Percentiles rank a stretch among this genome's conserved stretches.
These are phyloP conservation scores for Thalassia testudinum DNA, from an alignment of 116 monocot species.

Conservation along the genomic window DNA sequence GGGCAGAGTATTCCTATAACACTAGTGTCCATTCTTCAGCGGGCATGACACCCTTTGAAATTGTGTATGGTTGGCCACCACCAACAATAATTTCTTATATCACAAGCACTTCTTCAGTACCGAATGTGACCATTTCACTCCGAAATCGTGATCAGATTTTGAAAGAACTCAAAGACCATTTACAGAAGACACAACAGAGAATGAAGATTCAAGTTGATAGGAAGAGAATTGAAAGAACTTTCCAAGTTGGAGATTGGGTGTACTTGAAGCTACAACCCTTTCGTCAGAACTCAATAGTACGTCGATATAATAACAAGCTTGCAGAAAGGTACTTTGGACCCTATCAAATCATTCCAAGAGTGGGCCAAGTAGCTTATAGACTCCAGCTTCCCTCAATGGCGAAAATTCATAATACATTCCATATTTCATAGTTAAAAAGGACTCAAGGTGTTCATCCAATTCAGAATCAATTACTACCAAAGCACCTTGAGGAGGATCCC, in stretches of 20 bases:
- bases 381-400: neutral
- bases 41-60: neutral
- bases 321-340: neutral
- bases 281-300: neutral
- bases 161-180: neutral
- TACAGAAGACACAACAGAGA: neutral
- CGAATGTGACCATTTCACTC: neutral
- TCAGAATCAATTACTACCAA: neutral
- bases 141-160: neutral
- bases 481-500: neutral
- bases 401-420: neutral
- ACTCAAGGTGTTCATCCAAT: neutral
- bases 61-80: neutral
- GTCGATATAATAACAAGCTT: neutral
- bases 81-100: neutral
- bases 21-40: neutral
- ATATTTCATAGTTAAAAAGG: neutral
- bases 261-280: slow-evolving; percentile 6
- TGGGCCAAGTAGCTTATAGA: slow-evolving; percentile 4
- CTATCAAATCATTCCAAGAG: neutral
- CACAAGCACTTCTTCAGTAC: neutral
- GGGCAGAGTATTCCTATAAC: slow-evolving; percentile 1
- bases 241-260: slow-evolving; percentile 2
- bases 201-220: slow-evolving; percentile 2
- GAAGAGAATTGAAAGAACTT: neutral